These are phyloP conservation scores for Physocladia obscura DNA, from an alignment of 192 early-diverging fungal species.

Conservation along the genomic window DNA sequence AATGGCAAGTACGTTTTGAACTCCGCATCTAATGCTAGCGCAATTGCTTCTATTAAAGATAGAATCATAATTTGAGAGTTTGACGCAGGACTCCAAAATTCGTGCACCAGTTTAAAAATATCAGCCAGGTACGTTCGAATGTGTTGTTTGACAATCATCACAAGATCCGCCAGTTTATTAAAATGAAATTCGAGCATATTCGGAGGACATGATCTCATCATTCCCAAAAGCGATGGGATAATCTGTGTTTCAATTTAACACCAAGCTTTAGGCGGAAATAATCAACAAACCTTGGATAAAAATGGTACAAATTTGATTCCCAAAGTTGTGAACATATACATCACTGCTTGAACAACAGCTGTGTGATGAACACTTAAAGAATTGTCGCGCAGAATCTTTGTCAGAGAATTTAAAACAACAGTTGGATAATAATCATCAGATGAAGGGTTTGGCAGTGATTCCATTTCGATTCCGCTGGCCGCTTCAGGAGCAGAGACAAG, in stretches of 20 bases:
- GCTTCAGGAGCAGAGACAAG: conserved; percentile 43
- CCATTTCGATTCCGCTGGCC: conserved; percentile 25
- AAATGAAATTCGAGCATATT: conserved; percentile 88
- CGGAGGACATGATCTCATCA: conserved; percentile 79
- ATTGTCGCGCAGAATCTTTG: conserved; percentile 84
- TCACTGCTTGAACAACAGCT: conserved; percentile 83
- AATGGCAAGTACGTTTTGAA: conserved; percentile 81
- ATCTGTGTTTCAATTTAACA: conserved; percentile 55
- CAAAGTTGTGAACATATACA: conserved; percentile 89
- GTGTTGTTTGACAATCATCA: conserved; percentile 81
- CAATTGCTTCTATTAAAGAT: conserved; percentile 82
- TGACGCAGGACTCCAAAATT: conserved; percentile 67
- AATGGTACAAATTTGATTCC: conserved; percentile 88
- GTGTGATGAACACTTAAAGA: conserved; percentile 80
- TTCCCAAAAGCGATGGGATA: conserved; percentile 83
- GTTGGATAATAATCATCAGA: conserved; percentile 88
- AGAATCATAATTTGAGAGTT: conserved; percentile 83
- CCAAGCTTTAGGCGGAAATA: neutral
- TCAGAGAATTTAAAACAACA: conserved; percentile 81
- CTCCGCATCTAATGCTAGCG: conserved; percentile 80
- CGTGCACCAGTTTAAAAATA: conserved; percentile 76
- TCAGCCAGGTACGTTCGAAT: conserved; percentile 84
- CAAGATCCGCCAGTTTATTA: conserved; percentile 79
- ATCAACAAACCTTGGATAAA: conserved; percentile 67
- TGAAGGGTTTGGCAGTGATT: conserved; percentile 66